phyloP scores from a whole-genome alignment of 2,329 filamentous ascomycete genomes.

The Talaromyces marneffei region DNA sequence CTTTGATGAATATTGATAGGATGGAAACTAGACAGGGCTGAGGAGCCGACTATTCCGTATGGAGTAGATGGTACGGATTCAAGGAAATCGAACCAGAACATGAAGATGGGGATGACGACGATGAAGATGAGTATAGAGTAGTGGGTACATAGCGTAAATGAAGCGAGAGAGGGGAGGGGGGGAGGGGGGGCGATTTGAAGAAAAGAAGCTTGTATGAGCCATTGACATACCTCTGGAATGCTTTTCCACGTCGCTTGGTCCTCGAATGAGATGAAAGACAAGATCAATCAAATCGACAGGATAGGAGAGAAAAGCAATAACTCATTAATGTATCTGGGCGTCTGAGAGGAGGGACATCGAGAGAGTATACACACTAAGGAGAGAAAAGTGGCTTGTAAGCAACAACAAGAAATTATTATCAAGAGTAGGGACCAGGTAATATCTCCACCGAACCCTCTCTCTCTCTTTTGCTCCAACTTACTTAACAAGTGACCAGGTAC shows the following conservation, averaged over 20 bases:
- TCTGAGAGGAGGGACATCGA: neutral
- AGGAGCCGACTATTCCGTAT: neutral
- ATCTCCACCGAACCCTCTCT: neutral
- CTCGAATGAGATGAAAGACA: neutral
- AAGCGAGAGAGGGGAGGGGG: neutral
- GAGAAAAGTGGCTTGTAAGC: neutral
- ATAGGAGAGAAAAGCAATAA: neutral
- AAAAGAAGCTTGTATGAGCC: neutral
- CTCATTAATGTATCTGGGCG: neutral
- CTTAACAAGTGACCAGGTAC: neutral
- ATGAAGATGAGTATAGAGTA: neutral
- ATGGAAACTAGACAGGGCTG: neutral
- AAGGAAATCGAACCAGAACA: neutral
- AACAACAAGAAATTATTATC: neutral
- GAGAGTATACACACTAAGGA: neutral
- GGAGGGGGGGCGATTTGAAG: neutral
- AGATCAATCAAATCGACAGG: neutral
- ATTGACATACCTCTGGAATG: neutral
- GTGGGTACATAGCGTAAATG: neutral
- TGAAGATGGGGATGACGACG: neutral
- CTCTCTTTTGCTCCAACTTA: neutral
- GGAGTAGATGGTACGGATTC: neutral
- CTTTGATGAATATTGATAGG: neutral
- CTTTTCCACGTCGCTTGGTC: neutral
- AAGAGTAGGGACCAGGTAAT: neutral